phyloP scores from a whole-genome alignment of 2,329 filamentous ascomycete species.

The Aspergillus unguis region DNA sequence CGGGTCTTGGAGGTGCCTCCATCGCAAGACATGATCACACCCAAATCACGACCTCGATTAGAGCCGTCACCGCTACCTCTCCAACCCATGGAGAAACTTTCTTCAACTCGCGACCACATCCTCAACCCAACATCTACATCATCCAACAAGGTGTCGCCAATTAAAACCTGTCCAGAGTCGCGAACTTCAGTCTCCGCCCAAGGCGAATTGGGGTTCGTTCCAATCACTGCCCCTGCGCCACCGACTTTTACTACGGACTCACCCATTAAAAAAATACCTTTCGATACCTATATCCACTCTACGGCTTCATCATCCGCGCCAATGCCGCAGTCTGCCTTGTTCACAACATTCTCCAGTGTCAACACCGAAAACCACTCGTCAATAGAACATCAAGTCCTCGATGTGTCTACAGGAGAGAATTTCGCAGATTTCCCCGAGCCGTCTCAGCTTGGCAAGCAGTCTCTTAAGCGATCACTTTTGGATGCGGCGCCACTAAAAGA shows the following conservation, averaged over 20 bases:
- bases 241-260: slow-evolving; percentile 48
- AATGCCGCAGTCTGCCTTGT: slow-evolving; percentile 45
- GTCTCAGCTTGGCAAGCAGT: slow-evolving; percentile 43
- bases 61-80: slow-evolving; percentile 54
- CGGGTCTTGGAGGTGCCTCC: slow-evolving; percentile 55
- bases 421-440: slow-evolving; percentile 49
- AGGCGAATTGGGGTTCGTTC: slow-evolving; percentile 61
- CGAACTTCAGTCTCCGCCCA: slow-evolving; percentile 56
- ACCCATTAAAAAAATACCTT: slow-evolving; percentile 45
- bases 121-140: slow-evolving; percentile 59
- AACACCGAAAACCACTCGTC: slow-evolving; percentile 39
- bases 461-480: slow-evolving; percentile 61
- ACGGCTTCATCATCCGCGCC: slow-evolving; percentile 23
- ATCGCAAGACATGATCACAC: slow-evolving; percentile 36
- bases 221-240: slow-evolving; percentile 50
- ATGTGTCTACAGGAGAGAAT: slow-evolving; percentile 41
- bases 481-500: slow-evolving; percentile 73
- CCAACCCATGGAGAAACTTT: slow-evolving; percentile 38
- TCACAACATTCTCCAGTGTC: slow-evolving; percentile 50
- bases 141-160: slow-evolving; percentile 61
- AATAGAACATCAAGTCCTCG: slow-evolving; percentile 47
- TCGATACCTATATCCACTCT: slow-evolving; percentile 26
- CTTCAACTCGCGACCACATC: slow-evolving; percentile 59
- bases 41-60: slow-evolving; percentile 40
- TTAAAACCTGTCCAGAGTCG: slow-evolving; percentile 57